A percentile compares a stretch with the other conserved stretches of the same genome.
Evolutionary conservation across 805 yeast genomes (phyloP).

Genomic region (Saccharomycopsis guyanensis): DNA sequence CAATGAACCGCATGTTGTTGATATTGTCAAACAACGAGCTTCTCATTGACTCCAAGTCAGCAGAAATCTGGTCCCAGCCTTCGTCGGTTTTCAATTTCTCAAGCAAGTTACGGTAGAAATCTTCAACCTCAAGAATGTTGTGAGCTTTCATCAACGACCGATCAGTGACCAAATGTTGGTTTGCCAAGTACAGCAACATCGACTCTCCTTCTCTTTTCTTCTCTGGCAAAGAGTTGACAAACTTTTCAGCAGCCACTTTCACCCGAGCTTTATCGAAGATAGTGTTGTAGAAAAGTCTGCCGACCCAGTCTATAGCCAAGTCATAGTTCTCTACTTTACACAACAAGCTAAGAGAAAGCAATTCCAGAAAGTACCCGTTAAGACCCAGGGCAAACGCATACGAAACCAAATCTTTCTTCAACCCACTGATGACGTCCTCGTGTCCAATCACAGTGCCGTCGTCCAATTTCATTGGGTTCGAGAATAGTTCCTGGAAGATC

Average conservation of each 20-base stretch:
- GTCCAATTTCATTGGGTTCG: conserved; percentile 60
- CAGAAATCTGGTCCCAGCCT: conserved; percentile 36
- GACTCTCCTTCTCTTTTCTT: conserved; percentile 53
- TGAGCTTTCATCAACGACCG: conserved; percentile 59
- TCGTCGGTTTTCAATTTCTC: conserved; percentile 47
- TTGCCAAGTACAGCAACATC: conserved; percentile 59
- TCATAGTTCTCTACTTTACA: conserved; percentile 55
- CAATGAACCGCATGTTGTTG: conserved; percentile 56
- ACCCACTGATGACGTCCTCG: conserved; percentile 66
- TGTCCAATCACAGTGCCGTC: conserved; percentile 54
- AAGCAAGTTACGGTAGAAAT: conserved; percentile 40
- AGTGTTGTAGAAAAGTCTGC: conserved; percentile 53
- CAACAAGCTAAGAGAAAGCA: conserved; percentile 52
- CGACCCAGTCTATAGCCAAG: conserved; percentile 71
- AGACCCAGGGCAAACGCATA: conserved; percentile 49
- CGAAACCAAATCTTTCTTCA: conserved; percentile 68
- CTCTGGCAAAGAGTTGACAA: conserved; percentile 53
- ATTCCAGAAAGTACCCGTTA: conserved; percentile 56
- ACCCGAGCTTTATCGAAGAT: conserved; percentile 69
- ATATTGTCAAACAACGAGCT: conserved; percentile 40
- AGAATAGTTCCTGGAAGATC: conserved; percentile 57
- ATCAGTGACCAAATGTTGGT: conserved; percentile 43
- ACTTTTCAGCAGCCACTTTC: conserved; percentile 54
- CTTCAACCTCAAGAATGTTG: conserved; percentile 60
- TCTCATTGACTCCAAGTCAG: conserved; percentile 46